phyloP scores from a whole-genome alignment of 108 stramenopile genomes.

The Conticribra guillardii region DNA sequence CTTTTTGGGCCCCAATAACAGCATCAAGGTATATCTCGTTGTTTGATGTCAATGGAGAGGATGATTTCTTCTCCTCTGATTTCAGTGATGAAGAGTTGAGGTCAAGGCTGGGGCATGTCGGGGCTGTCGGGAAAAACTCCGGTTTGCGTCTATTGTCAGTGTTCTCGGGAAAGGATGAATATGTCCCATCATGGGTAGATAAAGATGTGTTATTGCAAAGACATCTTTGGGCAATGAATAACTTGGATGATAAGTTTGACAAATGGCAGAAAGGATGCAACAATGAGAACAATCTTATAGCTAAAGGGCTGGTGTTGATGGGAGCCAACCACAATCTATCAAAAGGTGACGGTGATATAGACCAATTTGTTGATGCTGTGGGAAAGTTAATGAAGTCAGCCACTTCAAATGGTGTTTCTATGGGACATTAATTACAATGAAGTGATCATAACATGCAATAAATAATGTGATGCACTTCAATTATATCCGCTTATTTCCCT shows the following conservation, averaged over 20 bases:
- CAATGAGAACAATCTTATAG: conserved; percentile 18
- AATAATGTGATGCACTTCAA: too few relatives aligned
- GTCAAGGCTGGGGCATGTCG: conserved; percentile 69
- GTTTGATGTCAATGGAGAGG: conserved; percentile 74
- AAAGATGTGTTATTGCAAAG: conserved; percentile 58
- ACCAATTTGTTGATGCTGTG: conserved; percentile 66
- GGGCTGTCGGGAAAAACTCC: conserved; percentile 25
- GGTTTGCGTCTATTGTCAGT: conserved; percentile 70
- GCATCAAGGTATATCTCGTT: conserved; percentile 85
- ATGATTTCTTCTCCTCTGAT: conserved; percentile 95
- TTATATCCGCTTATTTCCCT: too few relatives aligned
- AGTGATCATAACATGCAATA: too few relatives aligned
- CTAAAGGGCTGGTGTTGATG: conserved; percentile 55
- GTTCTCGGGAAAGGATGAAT: conserved; percentile 88
- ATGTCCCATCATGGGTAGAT: conserved; percentile 74
- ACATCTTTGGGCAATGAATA: conserved; percentile 81
- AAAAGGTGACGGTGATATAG: conserved; percentile 51
- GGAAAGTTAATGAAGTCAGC: conserved; percentile 42
- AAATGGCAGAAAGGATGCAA: neutral
- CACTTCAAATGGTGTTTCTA: too few relatives aligned
- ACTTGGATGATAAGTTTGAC: conserved; percentile 9
- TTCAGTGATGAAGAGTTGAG: conserved; percentile 77
- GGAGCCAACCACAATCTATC: conserved; percentile 84
- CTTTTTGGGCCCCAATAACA: conserved; percentile 95
- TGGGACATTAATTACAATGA: too few relatives aligned